Evolutionary conservation across 306 rosid species (phyloP).

Genomic region (Aeschynomene evenia): DNA sequence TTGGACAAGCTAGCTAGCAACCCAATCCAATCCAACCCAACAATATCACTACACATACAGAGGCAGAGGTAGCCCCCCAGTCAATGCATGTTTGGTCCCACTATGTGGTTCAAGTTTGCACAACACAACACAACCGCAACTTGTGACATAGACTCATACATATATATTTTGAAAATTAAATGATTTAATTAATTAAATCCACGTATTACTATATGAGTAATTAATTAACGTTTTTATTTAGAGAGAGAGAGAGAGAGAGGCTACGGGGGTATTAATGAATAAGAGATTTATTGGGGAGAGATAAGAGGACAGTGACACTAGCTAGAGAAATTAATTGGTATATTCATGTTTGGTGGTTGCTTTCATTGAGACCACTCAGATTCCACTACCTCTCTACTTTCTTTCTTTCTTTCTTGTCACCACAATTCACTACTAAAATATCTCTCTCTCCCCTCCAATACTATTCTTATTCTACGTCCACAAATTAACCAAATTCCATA

Average conservation of each 20-base stretch:
- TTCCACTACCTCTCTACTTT: slow-evolving; percentile 41
- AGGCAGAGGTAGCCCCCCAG: no score
- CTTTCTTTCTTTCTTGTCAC: slow-evolving; percentile 27
- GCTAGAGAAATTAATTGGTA: slow-evolving; percentile 32
- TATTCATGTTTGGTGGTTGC: slow-evolving; percentile 41
- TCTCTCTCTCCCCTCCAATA: slow-evolving; percentile 4
- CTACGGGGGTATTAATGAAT: slow-evolving; percentile 18
- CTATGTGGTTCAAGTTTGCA: slow-evolving; percentile 27
- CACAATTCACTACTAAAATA: slow-evolving; percentile 23
- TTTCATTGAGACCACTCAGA: slow-evolving; percentile 39
- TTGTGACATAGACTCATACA: no score
- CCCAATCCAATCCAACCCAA: slow-evolving; percentile 21
- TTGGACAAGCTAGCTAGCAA: slow-evolving; percentile 31
- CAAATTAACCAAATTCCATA: neutral
- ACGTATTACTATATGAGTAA: neutral
- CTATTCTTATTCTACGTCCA: neutral
- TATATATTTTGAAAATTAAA: slow-evolving; percentile 10
- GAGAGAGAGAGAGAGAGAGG: neutral
- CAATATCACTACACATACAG: neutral
- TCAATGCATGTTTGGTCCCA: slow-evolving; percentile 51
- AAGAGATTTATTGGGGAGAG: slow-evolving; percentile 29
- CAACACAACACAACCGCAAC: neutral
- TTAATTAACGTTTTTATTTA: neutral
- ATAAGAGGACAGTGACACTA: slow-evolving; percentile 37
- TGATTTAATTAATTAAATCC: slow-evolving; percentile 18